Evolutionary conservation across 805 yeast species (phyloP), one percentile per base, ranked within the genome.

Genomic region (Suhomyces prunicola): DNA sequence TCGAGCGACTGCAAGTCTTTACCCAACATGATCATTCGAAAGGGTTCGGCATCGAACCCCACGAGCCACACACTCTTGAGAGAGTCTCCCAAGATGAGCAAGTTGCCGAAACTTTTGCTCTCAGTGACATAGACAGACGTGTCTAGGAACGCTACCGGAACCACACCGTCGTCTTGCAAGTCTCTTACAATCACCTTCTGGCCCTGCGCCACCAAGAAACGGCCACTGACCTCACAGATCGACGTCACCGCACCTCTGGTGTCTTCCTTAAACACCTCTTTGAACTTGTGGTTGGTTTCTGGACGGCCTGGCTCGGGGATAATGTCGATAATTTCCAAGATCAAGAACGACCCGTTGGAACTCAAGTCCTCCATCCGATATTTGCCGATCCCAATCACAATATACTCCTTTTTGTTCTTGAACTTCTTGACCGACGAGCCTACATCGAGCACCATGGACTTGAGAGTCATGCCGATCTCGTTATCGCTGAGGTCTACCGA

Each of bases 41-140:
- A 92, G 0, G 99, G 99, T 62, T 93, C 97, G 2, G 96, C 93
- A 67, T 91, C 96, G 70, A 91, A 92, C 1, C 97, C 97, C 27
- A 86, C 84, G 52, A 94, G 76, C 75, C 91, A 84, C 4, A 90
- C 76, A 59, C 91, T 83, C 60, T 88, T 87, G 69, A 84, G 77
- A 0, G 89, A 74, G 68, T 94, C 99, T 17, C 96, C 96, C 15
- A 91, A 69, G 1, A 91, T 61, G n/a, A 93, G 66, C 61, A 93
- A 71, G 66, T 92, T 90, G 40, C 96, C 92, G 65, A 90, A 83
- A 57, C 91, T 79, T 69, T 92, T 92, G 13, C 90, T 80, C 58
- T 89, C 96, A 6, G 87, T 77, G 2, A 90, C 83, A 66, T 83
- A 90, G 0, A 91, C 82, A 1, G 91, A 83, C n/a, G 91, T 81